These are phyloP conservation scores for Plasmodium gonderi DNA, from an alignment of 169 alveolate genomes.

Conservation along the genomic window DNA sequence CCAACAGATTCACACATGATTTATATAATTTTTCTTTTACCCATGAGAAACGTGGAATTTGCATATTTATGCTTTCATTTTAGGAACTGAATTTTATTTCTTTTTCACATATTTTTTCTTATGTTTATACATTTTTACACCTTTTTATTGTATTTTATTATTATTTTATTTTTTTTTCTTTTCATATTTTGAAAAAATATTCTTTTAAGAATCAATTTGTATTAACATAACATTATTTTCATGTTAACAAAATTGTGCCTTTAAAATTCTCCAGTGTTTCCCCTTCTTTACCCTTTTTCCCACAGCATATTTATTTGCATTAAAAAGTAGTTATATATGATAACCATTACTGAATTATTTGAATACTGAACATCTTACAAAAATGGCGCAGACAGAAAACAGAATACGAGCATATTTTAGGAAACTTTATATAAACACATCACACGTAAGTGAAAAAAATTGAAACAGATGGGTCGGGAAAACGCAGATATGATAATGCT, in stretches of 20 bases:
- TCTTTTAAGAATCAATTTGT: not conserved
- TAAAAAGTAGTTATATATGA: not conserved
- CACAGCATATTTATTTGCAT: slow-evolving; percentile 4
- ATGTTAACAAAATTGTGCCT: not conserved
- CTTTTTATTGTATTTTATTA: no score
- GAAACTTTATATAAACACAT: slow-evolving; percentile 39
- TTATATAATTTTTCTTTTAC: not conserved
- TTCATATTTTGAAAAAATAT: not conserved
- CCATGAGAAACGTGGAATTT: not conserved
- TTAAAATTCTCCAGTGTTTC: slow-evolving; percentile 1
- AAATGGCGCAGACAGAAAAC: slow-evolving; percentile 67
- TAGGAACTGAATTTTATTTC: not conserved
- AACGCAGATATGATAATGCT: not conserved
- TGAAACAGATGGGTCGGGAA: not conserved
- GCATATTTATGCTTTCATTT: not conserved
- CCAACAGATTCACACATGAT: no score
- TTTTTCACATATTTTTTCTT: not conserved
- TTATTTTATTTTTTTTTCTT: slow-evolving; percentile 13
- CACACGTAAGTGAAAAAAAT: slow-evolving; percentile 44
- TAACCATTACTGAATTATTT: slow-evolving; percentile 2
- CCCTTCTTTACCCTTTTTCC: not conserved
- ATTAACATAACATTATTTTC: slow-evolving; percentile 13
- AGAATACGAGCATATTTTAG: slow-evolving; percentile 39
- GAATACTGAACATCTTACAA: not conserved
- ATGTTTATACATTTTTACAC: not conserved